Evolutionary conservation across 2,329 filamentous ascomycete genomes (phyloP).

Genomic region (Alternaria brassicae): DNA sequence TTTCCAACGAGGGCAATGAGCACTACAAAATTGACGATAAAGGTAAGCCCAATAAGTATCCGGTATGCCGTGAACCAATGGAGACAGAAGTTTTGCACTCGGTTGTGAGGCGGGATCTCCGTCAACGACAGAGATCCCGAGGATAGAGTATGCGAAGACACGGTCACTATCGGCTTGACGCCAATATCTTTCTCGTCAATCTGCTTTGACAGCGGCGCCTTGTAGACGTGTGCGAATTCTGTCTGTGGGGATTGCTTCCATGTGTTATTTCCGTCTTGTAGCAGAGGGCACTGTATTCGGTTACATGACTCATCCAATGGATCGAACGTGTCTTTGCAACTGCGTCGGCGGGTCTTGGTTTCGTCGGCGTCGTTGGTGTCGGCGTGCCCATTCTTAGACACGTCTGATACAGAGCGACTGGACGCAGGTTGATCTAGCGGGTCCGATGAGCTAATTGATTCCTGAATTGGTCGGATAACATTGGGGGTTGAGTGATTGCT

Average conservation of each 20-base stretch:
- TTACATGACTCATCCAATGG: neutral
- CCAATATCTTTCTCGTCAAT: neutral
- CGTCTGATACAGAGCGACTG: neutral
- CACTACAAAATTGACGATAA: constrained; percentile 16
- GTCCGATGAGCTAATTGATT: neutral
- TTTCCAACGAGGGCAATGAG: neutral
- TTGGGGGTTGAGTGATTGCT: neutral
- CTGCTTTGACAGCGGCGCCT: neutral
- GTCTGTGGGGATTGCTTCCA: neutral
- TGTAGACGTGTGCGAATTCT: neutral
- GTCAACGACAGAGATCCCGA: neutral
- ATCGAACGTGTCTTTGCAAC: neutral
- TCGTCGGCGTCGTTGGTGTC: neutral
- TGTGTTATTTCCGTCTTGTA: neutral
- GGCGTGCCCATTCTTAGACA: neutral
- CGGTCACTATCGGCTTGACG: neutral
- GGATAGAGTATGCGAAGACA: neutral
- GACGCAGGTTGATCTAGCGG: neutral
- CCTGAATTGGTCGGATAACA: neutral
- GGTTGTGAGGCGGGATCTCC: neutral
- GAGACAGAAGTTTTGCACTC: constrained; percentile 8
- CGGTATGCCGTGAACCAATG: constrained; percentile 31
- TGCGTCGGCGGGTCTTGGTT: neutral
- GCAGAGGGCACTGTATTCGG: neutral
- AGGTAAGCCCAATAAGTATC: constrained; percentile 17